These are phyloP conservation scores for Russula griseocarnosa DNA, from an alignment of 768 basidiomycete genomes.

Conservation along the genomic window DNA sequence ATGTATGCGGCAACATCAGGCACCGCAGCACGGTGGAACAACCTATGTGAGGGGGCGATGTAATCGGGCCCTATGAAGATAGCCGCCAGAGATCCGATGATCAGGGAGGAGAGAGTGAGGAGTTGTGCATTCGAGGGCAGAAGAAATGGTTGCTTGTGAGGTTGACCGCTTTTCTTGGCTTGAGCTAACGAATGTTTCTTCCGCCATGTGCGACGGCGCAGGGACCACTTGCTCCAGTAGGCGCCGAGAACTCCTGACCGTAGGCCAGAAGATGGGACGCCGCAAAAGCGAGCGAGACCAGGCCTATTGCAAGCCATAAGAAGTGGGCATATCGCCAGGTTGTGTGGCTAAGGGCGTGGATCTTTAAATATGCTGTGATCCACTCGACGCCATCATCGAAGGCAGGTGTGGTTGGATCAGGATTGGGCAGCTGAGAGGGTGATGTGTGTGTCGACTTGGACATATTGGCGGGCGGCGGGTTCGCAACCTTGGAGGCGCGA, in stretches of 20 bases:
- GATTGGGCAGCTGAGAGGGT: neutral
- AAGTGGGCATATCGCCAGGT: conserved; percentile 55
- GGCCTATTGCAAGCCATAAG: conserved; percentile 52
- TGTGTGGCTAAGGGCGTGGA: conserved; percentile 51
- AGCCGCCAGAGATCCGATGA: conserved; percentile 43
- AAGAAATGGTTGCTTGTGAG: conserved; percentile 42
- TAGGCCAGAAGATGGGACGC: conserved; percentile 42
- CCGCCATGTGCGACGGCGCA: conserved; percentile 57
- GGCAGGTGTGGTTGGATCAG: conserved; percentile 45
- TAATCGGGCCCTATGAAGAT: conserved; percentile 67
- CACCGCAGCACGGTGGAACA: conserved; percentile 34
- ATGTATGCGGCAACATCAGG: conserved; percentile 39
- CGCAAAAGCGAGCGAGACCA: conserved; percentile 41
- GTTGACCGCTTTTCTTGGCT: conserved; percentile 35
- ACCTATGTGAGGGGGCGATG: conserved; percentile 46
- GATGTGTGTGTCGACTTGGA: conserved; percentile 2
- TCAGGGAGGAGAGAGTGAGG: conserved; percentile 45
- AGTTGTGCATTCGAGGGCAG: conserved; percentile 65
- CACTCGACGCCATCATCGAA: conserved; percentile 46
- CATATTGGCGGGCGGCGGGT: conserved; percentile 6
- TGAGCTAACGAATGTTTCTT: conserved; percentile 42
- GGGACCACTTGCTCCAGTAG: conserved; percentile 53
- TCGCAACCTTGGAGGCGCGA: neutral
- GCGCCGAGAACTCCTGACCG: conserved; percentile 47
- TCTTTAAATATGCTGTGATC: conserved; percentile 53